phyloP scores from a whole-genome alignment of 2,329 filamentous ascomycete genomes.

The Ophiostoma pallidulum region DNA sequence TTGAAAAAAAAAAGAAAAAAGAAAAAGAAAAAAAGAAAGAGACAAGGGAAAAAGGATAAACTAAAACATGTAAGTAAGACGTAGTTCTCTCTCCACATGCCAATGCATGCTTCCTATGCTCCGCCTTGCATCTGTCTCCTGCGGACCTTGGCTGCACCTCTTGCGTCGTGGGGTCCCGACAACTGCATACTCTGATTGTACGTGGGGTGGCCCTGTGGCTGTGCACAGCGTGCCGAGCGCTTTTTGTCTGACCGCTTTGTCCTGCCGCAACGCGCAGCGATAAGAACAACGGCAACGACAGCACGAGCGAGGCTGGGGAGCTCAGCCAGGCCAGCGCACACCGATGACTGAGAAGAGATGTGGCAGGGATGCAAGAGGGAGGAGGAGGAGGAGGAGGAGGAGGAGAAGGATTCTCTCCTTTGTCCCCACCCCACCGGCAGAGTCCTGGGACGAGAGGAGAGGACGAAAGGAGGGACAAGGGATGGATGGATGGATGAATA shows the following conservation, averaged over 20 bases:
- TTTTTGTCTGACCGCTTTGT: not conserved
- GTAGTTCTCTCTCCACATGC: not conserved
- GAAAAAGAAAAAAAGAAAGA: no score
- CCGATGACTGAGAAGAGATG: no score
- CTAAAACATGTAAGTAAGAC: not conserved
- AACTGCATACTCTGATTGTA: not conserved
- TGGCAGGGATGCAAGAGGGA: no score
- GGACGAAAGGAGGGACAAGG: no score
- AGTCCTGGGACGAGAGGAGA: no score
- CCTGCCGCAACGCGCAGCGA: not conserved
- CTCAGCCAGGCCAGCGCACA: no score
- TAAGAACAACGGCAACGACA: not conserved
- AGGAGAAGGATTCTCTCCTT: no score
- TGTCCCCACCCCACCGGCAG: no score
- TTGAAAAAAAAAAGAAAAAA: no score
- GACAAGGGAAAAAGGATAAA: no score
- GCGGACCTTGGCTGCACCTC: not conserved
- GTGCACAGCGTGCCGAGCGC: constrained; percentile 3
- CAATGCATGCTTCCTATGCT: not conserved
- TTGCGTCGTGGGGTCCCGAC: not conserved
- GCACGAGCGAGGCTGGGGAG: not conserved
- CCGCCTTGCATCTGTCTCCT: not conserved
- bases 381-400: no score
- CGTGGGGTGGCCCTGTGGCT: constrained; percentile 7
- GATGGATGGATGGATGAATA: no score